Conservation (phyloP, 441 rosid species). For the Erysimum pusillum region DNA sequence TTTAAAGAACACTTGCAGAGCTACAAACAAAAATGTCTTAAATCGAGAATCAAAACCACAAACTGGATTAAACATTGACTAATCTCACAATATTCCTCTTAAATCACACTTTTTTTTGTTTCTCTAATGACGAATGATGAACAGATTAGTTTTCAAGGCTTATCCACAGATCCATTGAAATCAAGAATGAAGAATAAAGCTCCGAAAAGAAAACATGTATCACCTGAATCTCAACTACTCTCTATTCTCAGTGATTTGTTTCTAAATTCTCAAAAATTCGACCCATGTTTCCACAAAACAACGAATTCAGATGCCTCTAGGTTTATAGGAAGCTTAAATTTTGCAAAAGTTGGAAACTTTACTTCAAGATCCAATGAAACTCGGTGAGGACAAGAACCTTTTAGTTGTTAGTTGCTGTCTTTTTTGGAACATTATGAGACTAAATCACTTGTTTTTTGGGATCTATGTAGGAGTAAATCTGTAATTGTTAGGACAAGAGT, state of each 20-base stretch:
- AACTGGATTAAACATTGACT: slow-evolving; percentile 20
- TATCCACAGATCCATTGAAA: slow-evolving; percentile 1
- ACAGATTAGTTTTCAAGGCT: not conserved
- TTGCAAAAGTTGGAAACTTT: slow-evolving; percentile 82
- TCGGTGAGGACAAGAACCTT: slow-evolving; percentile 19
- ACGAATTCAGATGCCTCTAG: slow-evolving; percentile 63
- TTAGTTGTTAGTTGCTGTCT: not conserved
- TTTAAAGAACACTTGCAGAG: not conserved
- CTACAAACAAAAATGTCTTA: not conserved
- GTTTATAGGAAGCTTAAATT: slow-evolving; percentile 66
- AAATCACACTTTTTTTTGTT: not conserved
- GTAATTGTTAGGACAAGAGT: slow-evolving; percentile 73
- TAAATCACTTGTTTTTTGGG: not conserved
- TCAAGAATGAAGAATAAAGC: slow-evolving; percentile 31
- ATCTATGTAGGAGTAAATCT: slow-evolving; percentile 53
- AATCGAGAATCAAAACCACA: not conserved
- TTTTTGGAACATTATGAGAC: not conserved
- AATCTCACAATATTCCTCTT: not conserved
- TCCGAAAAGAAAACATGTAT: slow-evolving; percentile 51
- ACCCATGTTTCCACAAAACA: slow-evolving; percentile 50
- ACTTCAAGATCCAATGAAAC: slow-evolving; percentile 29
- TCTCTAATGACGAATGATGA: not conserved
- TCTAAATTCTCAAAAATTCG: slow-evolving; percentile 62
- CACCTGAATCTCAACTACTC: slow-evolving; percentile 64
- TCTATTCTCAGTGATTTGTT: slow-evolving; percentile 62